phyloP scores from a whole-genome alignment of 441 rosid species.

The Populus hybrid region DNA sequence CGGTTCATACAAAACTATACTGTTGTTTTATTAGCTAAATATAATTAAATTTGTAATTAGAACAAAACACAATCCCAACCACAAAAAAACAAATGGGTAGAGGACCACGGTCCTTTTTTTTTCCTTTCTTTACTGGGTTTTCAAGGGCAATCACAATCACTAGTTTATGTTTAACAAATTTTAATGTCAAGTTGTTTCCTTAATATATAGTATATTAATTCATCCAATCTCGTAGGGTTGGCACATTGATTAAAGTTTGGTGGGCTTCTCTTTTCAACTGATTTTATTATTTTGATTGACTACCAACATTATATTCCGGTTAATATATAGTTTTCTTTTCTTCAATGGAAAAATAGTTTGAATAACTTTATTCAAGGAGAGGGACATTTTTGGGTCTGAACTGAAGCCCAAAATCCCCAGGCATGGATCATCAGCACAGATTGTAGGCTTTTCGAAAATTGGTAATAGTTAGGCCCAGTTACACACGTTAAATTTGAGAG shows the following conservation, averaged over 20 bases:
- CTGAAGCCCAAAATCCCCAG: neutral
- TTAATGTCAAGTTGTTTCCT: conserved; percentile 1
- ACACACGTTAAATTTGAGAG: too few relatives aligned
- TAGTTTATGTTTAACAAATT: neutral
- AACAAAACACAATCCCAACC: too few relatives aligned
- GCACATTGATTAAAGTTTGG: neutral
- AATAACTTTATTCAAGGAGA: neutral
- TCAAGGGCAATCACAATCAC: neutral
- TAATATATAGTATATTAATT: neutral
- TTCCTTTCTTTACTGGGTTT: neutral
- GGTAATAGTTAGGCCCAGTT: neutral
- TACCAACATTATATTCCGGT: neutral
- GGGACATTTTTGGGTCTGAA: neutral
- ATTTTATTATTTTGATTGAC: neutral
- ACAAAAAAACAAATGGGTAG: too few relatives aligned
- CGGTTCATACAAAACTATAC: too few relatives aligned
- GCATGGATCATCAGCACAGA: neutral
- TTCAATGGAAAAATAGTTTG: neutral
- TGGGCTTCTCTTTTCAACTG: neutral
- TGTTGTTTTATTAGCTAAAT: too few relatives aligned
- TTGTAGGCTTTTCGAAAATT: too few relatives aligned
- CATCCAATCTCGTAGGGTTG: neutral
- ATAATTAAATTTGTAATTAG: too few relatives aligned
- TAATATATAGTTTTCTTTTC: too few relatives aligned
- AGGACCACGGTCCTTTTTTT: neutral